Evolutionary conservation across 1,284 basidiomycete species (phyloP), one percentile per base, ranked within the genome.

Genomic region (Trametes sp.): DNA sequence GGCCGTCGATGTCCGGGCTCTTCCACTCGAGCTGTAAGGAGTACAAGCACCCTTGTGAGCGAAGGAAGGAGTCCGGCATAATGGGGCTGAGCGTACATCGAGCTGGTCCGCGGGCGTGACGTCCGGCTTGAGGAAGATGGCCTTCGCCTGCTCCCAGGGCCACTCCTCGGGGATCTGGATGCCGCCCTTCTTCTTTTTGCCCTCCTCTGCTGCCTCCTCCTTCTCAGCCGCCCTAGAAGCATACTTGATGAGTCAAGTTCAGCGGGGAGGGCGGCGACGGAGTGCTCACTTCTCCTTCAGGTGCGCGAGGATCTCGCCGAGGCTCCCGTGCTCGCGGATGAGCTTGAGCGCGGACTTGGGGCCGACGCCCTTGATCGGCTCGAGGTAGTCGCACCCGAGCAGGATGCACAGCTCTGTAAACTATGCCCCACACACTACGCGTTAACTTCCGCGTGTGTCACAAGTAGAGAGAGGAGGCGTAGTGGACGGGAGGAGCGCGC

Each of bases 381-480:
- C 96, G 41, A 99, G 88, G 77, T 99, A 99, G 76, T 99, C 98
- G 70, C 98, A 99, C 2, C 98, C 98, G 48, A 98, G 89, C 9
- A 99, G 84, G 65, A 99, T 94, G 76, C 98, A 99, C 2, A 99
- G 84, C 69, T 99, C 98, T 72, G 96, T 94, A 75, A 99, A 99
- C 92, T 98, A 26, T 8, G 4, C 13, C 29, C 2, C 29, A 14
- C 38, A 3, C 16, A n/a, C 2, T 6, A 3, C 11, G 4, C 54
- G 7, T 23, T 38, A 13, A 35, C 5, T 23, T 8, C 42, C 1
- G 3, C 29, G n/a, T 13, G 19, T 19, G 21, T 31, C n/a, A n/a
- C n/a, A n/a, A n/a, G n/a, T n/a, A n/a, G n/a, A n/a, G n/a, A n/a
- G n/a, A n/a, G 19, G 11, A 42, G 19, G 21, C 19, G 7, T 10